These are phyloP conservation scores for Aspergillus fumigatus DNA, from an alignment of 2,329 filamentous ascomycete genomes.

Conservation along the genomic window DNA sequence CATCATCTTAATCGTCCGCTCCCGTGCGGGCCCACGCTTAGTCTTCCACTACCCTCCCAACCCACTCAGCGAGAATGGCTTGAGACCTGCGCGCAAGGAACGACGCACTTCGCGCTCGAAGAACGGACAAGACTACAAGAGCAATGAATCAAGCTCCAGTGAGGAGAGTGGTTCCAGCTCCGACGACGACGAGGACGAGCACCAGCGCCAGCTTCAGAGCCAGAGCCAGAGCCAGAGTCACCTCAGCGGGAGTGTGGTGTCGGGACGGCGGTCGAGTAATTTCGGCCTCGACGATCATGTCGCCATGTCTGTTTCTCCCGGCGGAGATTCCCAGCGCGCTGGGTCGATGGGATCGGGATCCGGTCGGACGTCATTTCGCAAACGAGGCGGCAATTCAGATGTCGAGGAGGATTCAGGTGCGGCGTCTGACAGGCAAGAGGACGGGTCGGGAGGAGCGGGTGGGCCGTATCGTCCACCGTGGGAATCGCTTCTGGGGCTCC, in stretches of 20 bases:
- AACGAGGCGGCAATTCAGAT: slow-evolving; percentile 28
- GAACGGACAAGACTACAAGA: slow-evolving; percentile 25
- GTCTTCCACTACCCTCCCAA: slow-evolving; percentile 82
- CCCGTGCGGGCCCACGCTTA: slow-evolving; percentile 72
- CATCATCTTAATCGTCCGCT: slow-evolving; percentile 69
- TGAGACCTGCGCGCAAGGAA: slow-evolving; percentile 31
- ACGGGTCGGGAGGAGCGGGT: slow-evolving; percentile 16
- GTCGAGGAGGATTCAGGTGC: slow-evolving; percentile 29
- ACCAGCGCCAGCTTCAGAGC: slow-evolving; percentile 10
- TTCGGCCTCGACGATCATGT: slow-evolving; percentile 31
- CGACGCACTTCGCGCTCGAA: slow-evolving; percentile 32
- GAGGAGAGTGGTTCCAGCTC: slow-evolving; percentile 35
- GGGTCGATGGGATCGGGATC: slow-evolving; percentile 35
- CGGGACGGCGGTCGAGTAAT: slow-evolving; percentile 28
- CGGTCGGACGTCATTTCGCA: slow-evolving; percentile 24
- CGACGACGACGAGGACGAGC: slow-evolving; percentile 37
- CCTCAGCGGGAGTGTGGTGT: slow-evolving; percentile 19
- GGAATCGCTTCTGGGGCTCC: slow-evolving; percentile 67
- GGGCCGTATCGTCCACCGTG: slow-evolving; percentile 29
- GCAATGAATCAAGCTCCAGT: slow-evolving; percentile 38
- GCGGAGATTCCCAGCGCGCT: slow-evolving; percentile 27
- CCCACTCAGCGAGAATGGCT: slow-evolving; percentile 38
- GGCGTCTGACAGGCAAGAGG: slow-evolving; percentile 26
- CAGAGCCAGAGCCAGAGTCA: slow-evolving; percentile 12
- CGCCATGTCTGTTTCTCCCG: slow-evolving; percentile 23